A percentile compares a stretch with the other conserved stretches of the same genome.
Evolutionary conservation across 1,284 basidiomycete genomes (phyloP).

Genomic region (Omphalotus olearius): DNA sequence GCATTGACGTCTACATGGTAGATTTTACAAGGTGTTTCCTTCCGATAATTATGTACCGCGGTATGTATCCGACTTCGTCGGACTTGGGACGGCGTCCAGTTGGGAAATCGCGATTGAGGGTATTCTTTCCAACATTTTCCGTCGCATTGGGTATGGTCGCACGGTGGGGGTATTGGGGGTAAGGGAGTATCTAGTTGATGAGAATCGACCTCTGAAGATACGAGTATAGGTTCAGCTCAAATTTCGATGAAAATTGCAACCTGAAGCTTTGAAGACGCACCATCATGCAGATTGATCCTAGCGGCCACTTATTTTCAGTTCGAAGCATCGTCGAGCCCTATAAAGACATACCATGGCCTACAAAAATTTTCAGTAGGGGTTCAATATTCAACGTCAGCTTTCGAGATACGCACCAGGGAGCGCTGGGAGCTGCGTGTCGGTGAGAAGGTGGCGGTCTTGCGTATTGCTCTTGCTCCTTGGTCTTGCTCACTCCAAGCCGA

Average conservation of each 20-base stretch:
- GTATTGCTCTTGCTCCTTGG: conserved; percentile 6
- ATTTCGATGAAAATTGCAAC: conserved; percentile 1
- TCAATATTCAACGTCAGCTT: conserved; percentile 28
- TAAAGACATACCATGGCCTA: conserved; percentile 25
- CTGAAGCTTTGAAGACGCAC: conserved; percentile 18
- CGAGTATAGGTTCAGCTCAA: background rate
- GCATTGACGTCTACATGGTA: conserved; percentile 33
- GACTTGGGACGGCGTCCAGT: conserved; percentile 46
- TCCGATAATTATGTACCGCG: conserved; percentile 26
- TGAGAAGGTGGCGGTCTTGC: conserved; percentile 29
- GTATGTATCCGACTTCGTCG: conserved; percentile 30
- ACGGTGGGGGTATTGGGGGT: conserved; percentile 34
- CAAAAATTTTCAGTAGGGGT: conserved; percentile 25
- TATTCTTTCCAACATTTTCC: conserved; percentile 35
- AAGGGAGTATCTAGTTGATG: conserved; percentile 26
- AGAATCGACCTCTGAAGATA: conserved; percentile 25
- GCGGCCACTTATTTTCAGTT: no score
- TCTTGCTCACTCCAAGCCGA: no score
- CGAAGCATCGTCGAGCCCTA: no score
- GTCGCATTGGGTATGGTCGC: conserved; percentile 31
- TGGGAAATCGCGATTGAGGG: conserved; percentile 40
- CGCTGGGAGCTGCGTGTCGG: conserved; percentile 38
- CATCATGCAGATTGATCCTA: conserved; percentile 29
- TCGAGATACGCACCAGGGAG: conserved; percentile 28
- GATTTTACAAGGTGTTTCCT: conserved; percentile 23